Conservation (phyloP, 2,329 filamentous ascomycete genomes). For the Fusarium vanettenii region DNA sequence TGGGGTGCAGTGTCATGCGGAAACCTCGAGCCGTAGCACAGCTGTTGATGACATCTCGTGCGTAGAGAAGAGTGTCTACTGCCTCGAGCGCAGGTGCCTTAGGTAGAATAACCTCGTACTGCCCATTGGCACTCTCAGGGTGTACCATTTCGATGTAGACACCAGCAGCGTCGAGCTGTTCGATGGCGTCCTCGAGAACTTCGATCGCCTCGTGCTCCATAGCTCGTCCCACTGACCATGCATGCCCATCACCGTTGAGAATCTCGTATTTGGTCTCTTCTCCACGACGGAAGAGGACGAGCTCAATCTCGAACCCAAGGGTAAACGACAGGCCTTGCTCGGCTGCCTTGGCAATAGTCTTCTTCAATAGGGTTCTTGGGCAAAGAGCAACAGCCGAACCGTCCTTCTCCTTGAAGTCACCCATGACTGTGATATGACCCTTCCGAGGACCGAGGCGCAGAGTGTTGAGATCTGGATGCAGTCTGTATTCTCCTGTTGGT, state of each 20-base stretch:
- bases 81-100: conserved; percentile 72
- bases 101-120: conserved; percentile 82
- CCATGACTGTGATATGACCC: conserved; percentile 74
- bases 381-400: conserved; percentile 66
- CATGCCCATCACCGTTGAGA: conserved; percentile 72
- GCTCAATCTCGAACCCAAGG: conserved; percentile 85
- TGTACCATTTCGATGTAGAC: conserved; percentile 80
- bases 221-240: conserved; percentile 75
- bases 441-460: conserved; percentile 69
- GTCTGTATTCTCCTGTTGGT: conserved; percentile 72
- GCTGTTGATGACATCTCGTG: conserved; percentile 75
- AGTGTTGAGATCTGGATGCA: conserved; percentile 74
- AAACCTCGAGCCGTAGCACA: conserved; percentile 72
- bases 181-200: conserved; percentile 74
- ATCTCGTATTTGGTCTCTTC: conserved; percentile 50
- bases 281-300: conserved; percentile 72
- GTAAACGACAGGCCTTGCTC: conserved; percentile 67
- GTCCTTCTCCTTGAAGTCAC: conserved; percentile 70
- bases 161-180: conserved; percentile 67
- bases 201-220: conserved; percentile 68
- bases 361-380: conserved; percentile 72
- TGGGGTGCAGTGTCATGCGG: conserved; percentile 79
- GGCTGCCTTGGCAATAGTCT: conserved; percentile 63
- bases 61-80: conserved; percentile 77
- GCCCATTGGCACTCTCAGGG: conserved; percentile 77